A percentile compares a stretch with the other conserved stretches of the same genome.
phyloP scores from a whole-genome alignment of 1,284 basidiomycete species.

The Heterobasidion occidentale region DNA sequence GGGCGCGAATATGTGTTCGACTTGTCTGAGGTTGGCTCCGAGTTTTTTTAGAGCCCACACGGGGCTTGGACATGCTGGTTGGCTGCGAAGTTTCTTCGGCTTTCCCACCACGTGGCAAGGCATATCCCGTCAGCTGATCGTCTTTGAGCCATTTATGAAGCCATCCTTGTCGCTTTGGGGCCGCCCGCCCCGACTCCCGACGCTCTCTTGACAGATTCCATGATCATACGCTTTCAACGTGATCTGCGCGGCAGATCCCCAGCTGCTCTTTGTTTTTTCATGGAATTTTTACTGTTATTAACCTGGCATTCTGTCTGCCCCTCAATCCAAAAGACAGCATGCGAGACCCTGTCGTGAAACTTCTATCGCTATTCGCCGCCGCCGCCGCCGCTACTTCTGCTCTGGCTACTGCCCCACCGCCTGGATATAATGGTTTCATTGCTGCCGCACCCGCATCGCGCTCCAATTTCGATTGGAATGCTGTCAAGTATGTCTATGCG shows the following conservation, averaged over 20 bases:
- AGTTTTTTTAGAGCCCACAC: not conserved
- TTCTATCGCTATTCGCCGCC: not conserved
- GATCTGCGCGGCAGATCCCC: not conserved
- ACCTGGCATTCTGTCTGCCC: too few relatives aligned
- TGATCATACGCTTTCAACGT: not conserved
- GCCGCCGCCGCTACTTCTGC: not conserved
- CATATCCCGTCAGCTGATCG: not conserved
- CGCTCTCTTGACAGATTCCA: not conserved
- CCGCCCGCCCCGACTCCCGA: not conserved
- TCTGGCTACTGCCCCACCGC: not conserved
- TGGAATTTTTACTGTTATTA: too few relatives aligned
- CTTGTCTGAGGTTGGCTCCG: not conserved
- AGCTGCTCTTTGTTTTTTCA: too few relatives aligned
- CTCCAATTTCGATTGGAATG: conserved; percentile 28
- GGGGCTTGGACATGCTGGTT: not conserved
- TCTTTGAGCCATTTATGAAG: not conserved
- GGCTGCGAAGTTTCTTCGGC: too few relatives aligned
- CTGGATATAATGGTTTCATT: not conserved
- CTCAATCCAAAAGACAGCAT: too few relatives aligned
- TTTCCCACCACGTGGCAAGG: too few relatives aligned
- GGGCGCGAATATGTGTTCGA: not conserved
- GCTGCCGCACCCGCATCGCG: not conserved
- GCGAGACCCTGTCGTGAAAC: too few relatives aligned
- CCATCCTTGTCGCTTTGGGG: not conserved
- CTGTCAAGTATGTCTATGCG: conserved; percentile 35